Evolutionary conservation across 2,329 filamentous ascomycete genomes (phyloP).

Genomic region (Botrytis fragariae): DNA sequence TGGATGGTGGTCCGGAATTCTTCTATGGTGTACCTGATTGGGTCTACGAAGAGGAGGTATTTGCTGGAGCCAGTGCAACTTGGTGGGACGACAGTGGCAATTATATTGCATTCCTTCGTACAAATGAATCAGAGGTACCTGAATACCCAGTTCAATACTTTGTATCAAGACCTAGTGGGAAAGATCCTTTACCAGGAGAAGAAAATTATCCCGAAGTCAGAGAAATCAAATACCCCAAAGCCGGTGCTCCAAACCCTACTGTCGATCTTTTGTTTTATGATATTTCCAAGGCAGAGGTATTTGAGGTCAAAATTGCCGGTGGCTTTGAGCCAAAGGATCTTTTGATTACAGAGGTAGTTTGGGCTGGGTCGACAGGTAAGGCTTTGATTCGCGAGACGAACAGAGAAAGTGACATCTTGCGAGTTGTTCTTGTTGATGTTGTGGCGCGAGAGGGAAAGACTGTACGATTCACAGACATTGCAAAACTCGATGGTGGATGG

Average conservation of each 20-base stretch:
- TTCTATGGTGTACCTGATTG: conserved; percentile 98
- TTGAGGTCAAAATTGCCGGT: conserved; percentile 72
- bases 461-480: conserved; percentile 75
- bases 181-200: conserved; percentile 63
- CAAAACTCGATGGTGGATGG: conserved; percentile 91
- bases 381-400: conserved; percentile 91
- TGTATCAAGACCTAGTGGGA: conserved; percentile 78
- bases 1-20: conserved; percentile 79
- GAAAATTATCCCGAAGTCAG: conserved; percentile 88
- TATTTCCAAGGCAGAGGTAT: conserved; percentile 70
- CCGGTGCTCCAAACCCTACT: conserved; percentile 87
- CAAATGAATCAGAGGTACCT: conserved; percentile 88
- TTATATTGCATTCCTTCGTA: conserved; percentile 86
- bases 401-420: conserved; percentile 86
- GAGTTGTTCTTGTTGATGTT: conserved; percentile 83
- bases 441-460: conserved; percentile 69
- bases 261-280: conserved; percentile 91
- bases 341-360: conserved; percentile 89
- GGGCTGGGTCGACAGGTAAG: conserved; percentile 72
- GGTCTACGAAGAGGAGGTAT: conserved; percentile 89
- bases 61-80: conserved; percentile 74
- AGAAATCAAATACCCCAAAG: conserved; percentile 96
- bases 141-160: conserved; percentile 95
- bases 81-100: conserved; percentile 95
- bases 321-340: conserved; percentile 79